Evolutionary conservation across 208 protist species (phyloP).

Genomic region (Crithidia fasciculata): DNA sequence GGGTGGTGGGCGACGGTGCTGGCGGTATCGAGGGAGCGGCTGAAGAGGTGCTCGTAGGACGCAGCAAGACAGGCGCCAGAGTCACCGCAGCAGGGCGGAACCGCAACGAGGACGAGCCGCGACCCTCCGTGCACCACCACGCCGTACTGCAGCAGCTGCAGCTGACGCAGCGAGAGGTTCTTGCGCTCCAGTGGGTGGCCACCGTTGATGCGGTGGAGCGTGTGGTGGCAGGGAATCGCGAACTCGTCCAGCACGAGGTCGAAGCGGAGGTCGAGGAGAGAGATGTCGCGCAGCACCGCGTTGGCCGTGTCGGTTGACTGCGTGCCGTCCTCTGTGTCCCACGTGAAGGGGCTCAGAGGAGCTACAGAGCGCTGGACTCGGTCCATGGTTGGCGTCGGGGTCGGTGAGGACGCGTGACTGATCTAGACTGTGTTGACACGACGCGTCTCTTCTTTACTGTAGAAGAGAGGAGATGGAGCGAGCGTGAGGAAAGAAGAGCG

Average conservation of each 20-base stretch:
- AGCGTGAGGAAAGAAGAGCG: no score
- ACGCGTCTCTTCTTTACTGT: no score
- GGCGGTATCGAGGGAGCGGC: constrained; percentile 20
- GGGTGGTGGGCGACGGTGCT: constrained; percentile 54
- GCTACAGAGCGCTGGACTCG: constrained; percentile 35
- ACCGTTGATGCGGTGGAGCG: constrained; percentile 56
- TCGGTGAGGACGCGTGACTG: no score
- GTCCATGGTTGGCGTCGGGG: constrained; percentile 39
- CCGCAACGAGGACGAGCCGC: constrained; percentile 68
- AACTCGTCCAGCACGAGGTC: constrained; percentile 68
- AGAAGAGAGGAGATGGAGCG: no score
- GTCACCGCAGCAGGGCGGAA: constrained; percentile 57
- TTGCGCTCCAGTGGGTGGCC: constrained; percentile 60
- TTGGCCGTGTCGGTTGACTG: constrained; percentile 11
- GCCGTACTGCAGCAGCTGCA: constrained; percentile 86
- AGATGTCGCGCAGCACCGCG: constrained; percentile 49
- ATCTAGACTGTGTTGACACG: no score
- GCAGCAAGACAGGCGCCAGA: constrained; percentile 54
- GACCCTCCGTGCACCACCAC: constrained; percentile 70
- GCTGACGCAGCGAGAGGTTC: constrained; percentile 71
- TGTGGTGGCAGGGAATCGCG: constrained; percentile 56
- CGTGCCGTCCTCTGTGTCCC: constrained; percentile 34
- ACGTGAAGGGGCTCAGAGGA: constrained; percentile 79
- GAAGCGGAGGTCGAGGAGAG: constrained; percentile 64
- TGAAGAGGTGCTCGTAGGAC: constrained; percentile 65